Base-by-base conservation (phyloP, 2,329 filamentous ascomycete species). In the Curvularia sp. region DNA sequence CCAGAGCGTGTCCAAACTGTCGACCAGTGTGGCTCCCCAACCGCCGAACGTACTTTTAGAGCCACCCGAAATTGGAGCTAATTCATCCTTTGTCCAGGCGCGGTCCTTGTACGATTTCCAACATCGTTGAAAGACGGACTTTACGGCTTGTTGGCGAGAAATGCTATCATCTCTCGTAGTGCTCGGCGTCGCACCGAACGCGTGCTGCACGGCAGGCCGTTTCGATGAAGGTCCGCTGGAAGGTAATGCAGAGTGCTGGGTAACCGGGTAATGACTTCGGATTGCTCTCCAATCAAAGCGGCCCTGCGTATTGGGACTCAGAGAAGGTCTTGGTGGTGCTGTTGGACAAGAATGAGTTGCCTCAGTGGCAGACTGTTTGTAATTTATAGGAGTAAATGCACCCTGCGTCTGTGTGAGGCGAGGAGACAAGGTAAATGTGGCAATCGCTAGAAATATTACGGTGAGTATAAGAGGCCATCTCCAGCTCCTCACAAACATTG, bases 91-190 rank as follows among this genome's bases (percentile, higher is more conserved):
- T 71, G 78, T 76, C 80, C 80, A 82, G 15, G 80, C 80, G 53
- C 79, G 70, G 30, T 77, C 68, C 60, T 78, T 82, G 71, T 87
- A 87, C n/a, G 80, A 78, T 12, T 77, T 71, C 80, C 83, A 78
- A 10, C 73, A 36, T 36, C 34, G 34, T 36, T 36, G 5, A 36
- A 36, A 36, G 6, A 36, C 34, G 15, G 34, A 36, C 34, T 36
- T 36, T 18, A 36, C 34, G 6, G 34, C 34, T 6, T 36, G 34
- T 36, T 36, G 15, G n/a, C 34, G 34, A 36, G 15, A n/a, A 36
- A n/a, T 18, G 5, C 18, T 18, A 18, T 36, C 15, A 9, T 36
- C 34, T 15, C 6, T 15, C 34, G 6, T 15, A 36, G 34, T 36
- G 15, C 34, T 36, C 15, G 34, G n/a, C n/a, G 15, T 8, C 34